Conservation (phyloP, 2,329 filamentous ascomycete species). For the Chaetothyriales sp. region DNA sequence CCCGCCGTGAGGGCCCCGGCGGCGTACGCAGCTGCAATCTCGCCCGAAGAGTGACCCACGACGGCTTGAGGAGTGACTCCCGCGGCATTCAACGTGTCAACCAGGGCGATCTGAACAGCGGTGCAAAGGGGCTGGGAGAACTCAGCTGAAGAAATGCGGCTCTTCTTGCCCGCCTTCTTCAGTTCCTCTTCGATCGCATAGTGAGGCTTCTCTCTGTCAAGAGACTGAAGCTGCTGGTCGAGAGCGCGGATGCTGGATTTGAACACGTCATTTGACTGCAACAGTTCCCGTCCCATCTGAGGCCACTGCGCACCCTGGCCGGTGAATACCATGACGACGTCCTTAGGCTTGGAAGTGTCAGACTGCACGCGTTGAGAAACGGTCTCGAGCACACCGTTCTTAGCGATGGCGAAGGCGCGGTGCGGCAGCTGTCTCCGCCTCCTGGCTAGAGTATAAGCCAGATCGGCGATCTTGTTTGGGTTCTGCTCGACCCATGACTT, state of each 20-base stretch:
- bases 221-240: too few species aligned
- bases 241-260: too few species aligned
- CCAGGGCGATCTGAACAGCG: constrained; percentile 24
- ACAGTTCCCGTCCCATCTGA: constrained; percentile 22
- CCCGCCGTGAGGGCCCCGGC: constrained; percentile 10
- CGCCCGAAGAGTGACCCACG: constrained; percentile 25
- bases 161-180: constrained; percentile 2
- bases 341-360: too few species aligned
- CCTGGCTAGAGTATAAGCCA: too few species aligned
- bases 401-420: too few species aligned
- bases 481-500: too few species aligned
- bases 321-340: constrained; percentile 22
- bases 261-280: too few species aligned
- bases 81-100: constrained; percentile 19
- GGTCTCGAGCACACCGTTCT: too few species aligned
- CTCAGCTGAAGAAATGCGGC: constrained; percentile 17
- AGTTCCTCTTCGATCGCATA: constrained; percentile 10
- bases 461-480: too few species aligned
- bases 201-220: background rate
- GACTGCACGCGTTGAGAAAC: too few species aligned
- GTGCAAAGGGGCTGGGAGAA: constrained; percentile 23
- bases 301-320: constrained; percentile 27
- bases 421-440: too few species aligned
- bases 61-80: constrained; percentile 18
- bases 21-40: constrained; percentile 27